phyloP scores from a whole-genome alignment of 164 flowering plant genomes.

The Tinospora cordifolia region DNA sequence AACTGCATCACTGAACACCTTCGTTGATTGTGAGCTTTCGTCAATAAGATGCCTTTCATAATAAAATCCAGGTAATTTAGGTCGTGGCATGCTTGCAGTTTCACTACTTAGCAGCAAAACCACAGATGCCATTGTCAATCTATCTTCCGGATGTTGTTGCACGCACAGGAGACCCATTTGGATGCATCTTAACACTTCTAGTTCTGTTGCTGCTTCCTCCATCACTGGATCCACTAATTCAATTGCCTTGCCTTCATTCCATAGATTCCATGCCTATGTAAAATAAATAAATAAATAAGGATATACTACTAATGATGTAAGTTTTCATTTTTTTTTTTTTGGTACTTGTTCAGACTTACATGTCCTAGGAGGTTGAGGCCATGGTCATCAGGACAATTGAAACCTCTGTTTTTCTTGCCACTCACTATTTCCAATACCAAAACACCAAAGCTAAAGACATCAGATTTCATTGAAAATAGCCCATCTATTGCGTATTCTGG shows the following conservation, averaged over 20 bases:
- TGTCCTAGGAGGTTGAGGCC: conserved; percentile 14
- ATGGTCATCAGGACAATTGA: conserved; percentile 16
- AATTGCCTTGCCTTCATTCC: conserved; percentile 15
- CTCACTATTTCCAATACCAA: conserved; percentile 28
- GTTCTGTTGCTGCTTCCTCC: not conserved
- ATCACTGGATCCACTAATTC: conserved; percentile 13
- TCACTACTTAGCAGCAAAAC: conserved; percentile 28
- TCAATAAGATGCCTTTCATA: conserved; percentile 4
- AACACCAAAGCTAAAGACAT: conserved; percentile 37
- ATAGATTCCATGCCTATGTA: conserved; percentile 25
- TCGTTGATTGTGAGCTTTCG: conserved; percentile 7
- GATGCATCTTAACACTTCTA: conserved; percentile 14
- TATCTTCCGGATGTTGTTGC: conserved; percentile 22
- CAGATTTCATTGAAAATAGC: conserved; percentile 27
- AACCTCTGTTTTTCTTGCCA: conserved; percentile 27
- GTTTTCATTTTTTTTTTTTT: too few relatives aligned
- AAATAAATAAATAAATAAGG: not conserved
- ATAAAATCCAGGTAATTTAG: conserved; percentile 26
- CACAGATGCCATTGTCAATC: conserved; percentile 26
- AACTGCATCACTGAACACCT: not conserved
- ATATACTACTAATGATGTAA: not conserved
- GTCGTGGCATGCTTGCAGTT: conserved; percentile 13
- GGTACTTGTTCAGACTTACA: conserved; percentile 12
- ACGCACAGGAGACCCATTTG: conserved; percentile 29
- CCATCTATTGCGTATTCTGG: conserved; percentile 37